Conservation (phyloP, 805 yeast genomes). For the Teunomyces barrocoloradensis region DNA sequence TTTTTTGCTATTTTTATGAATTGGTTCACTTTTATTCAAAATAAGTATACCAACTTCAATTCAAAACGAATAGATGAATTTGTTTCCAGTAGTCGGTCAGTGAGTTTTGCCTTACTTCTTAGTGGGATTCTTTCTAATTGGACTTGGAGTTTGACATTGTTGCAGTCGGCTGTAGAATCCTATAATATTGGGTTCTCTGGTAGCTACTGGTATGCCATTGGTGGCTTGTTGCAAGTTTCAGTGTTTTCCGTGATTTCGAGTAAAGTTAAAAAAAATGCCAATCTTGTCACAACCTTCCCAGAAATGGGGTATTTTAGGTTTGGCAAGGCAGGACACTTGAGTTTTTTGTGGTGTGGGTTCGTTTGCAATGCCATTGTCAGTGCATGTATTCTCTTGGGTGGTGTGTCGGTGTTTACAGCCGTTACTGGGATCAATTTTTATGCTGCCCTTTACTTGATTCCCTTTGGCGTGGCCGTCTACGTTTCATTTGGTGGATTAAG, state of each 20-base stretch:
- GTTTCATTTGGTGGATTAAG: constrained; percentile 24
- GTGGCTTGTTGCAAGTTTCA: constrained; percentile 26
- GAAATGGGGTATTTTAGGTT: constrained; percentile 24
- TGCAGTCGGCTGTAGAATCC: constrained; percentile 20
- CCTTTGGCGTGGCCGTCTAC: constrained; percentile 23
- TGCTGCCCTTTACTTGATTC: constrained; percentile 20
- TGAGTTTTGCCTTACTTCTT: constrained; percentile 14
- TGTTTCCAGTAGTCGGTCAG: constrained; percentile 15
- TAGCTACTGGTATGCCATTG: constrained; percentile 22
- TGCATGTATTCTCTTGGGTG: constrained; percentile 20
- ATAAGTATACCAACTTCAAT: constrained; percentile 11
- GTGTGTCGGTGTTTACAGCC: constrained; percentile 15
- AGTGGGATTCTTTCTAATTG: constrained; percentile 26
- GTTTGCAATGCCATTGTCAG: constrained; percentile 21
- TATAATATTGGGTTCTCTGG: constrained; percentile 23
- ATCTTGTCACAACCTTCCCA: constrained; percentile 31
- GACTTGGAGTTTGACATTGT: constrained; percentile 27
- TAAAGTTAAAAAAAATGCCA: constrained; percentile 29
- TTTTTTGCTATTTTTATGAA: constrained; percentile 17
- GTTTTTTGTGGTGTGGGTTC: constrained; percentile 22
- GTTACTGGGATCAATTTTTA: constrained; percentile 12
- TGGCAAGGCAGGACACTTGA: constrained; percentile 26
- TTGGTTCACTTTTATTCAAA: constrained; percentile 12
- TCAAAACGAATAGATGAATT: constrained; percentile 17
- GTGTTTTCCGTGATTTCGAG: constrained; percentile 36